Evolutionary conservation across 306 rosid species (phyloP), one percentile per base, ranked within the genome.

Genomic region (Lathyrus oleraceus): DNA sequence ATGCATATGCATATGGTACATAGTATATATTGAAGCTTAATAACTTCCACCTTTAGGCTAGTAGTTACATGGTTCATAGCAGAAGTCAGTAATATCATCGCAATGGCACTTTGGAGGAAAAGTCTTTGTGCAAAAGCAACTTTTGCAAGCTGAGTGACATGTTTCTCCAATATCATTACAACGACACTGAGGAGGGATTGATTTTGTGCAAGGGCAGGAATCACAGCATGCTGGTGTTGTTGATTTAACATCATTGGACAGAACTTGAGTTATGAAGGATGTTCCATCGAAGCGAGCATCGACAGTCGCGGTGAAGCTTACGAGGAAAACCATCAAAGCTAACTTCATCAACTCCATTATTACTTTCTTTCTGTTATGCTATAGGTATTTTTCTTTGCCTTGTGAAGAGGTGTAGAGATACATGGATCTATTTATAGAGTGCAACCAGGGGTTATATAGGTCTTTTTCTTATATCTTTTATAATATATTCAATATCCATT

Each of bases 91-190:
- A 2, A 19, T 52, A 52, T 52, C 59, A 52, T 0, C 0, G 8
- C 69, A 76, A 0, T 1, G 28, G 9, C 83, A 79, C 17, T 15
- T 10, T 0, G 67, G 75, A 6, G 71, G 71, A 0, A 8, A 0
- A 9, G 70, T 36, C 5, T 0, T 59, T 2, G 78, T 65, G 66
- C 82, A 78, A 0, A 0, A 0, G 2, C 82, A 73, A 0, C 0
- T 1, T 6, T 73, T 10, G 32, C 78, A 73, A 20, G 30, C 59
- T 20, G 59, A 32, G 77, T 71, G 81, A 28, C 81, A 49, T 8
- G 56, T 49, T 49, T 49, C 23, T 16, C 56, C 56, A 19, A 52
- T 19, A 20, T 52, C 27, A 3, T 0, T 0, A 40, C 73, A 75
- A 0, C 1, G 23, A 23, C 78, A 78, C n/a, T 49, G 14, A 1